phyloP scores from a whole-genome alignment of 768 basidiomycete genomes.

The Russula ochroleuca region DNA sequence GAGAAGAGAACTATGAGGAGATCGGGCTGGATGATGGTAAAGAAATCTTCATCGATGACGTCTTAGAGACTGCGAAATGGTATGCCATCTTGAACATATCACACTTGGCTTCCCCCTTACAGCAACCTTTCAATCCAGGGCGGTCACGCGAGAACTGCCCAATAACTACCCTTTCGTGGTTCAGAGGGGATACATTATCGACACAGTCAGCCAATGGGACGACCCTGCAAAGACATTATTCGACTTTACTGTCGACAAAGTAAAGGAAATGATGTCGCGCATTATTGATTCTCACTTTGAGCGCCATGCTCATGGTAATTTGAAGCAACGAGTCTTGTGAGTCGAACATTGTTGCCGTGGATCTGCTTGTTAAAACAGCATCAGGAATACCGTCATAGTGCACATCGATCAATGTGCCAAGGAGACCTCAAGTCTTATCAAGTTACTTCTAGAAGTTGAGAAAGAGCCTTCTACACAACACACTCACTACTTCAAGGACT shows the following conservation, averaged over 20 bases:
- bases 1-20: conserved; percentile 27
- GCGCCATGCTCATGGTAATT: conserved; percentile 48
- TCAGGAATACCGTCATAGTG: neutral
- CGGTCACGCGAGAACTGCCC: conserved; percentile 66
- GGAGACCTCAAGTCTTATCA: neutral
- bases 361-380: neutral
- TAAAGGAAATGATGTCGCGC: conserved; percentile 39
- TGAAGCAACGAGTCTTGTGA: conserved; percentile 47
- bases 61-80: conserved; percentile 45
- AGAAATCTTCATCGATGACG: conserved; percentile 50
- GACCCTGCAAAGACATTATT: conserved; percentile 47
- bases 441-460: neutral
- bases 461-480: neutral
- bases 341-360: conserved; percentile 25
- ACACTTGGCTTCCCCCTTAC: neutral
- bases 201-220: conserved; percentile 47
- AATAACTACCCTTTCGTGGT: conserved; percentile 64
- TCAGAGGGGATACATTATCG: conserved; percentile 46
- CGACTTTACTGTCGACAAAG: conserved; percentile 36
- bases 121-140: conserved; percentile 38
- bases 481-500: conserved; percentile 10
- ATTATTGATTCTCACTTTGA: conserved; percentile 49
- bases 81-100: conserved; percentile 32
- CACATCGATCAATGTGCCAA: neutral
- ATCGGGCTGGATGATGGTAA: conserved; percentile 6